Evolutionary conservation across 306 rosid genomes (phyloP).

Genomic region (Vachellia pachyceras): DNA sequence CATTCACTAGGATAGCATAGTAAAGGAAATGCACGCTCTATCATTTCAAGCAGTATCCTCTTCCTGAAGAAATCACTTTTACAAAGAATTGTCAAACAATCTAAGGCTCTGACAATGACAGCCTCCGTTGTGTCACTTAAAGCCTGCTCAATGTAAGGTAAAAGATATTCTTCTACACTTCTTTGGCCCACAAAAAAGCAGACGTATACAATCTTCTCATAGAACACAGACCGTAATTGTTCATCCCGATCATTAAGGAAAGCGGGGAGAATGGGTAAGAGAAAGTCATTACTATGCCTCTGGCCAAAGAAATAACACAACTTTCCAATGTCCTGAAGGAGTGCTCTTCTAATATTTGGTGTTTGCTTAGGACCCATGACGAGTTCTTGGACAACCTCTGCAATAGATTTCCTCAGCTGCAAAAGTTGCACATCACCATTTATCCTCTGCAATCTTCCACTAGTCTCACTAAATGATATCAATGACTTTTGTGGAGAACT

Average conservation of each 20-base stretch:
- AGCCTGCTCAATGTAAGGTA: slow-evolving; percentile 98
- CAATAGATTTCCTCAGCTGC: slow-evolving; percentile 90
- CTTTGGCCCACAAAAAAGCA: slow-evolving; percentile 98
- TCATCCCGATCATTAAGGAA: slow-evolving; percentile 95
- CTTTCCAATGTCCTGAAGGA: slow-evolving; percentile 89
- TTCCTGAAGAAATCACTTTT: slow-evolving; percentile 78
- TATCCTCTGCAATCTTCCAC: slow-evolving; percentile 69
- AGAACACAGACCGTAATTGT: slow-evolving; percentile 88
- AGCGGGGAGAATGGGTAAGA: slow-evolving; percentile 96
- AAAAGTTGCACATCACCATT: slow-evolving; percentile 74
- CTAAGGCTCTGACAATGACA: slow-evolving; percentile 88
- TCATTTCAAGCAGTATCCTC: slow-evolving; percentile 91
- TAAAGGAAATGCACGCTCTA: slow-evolving; percentile 88
- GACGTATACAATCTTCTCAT: slow-evolving; percentile 90
- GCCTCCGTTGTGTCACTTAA: slow-evolving; percentile 78
- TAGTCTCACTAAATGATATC: slow-evolving; percentile 58
- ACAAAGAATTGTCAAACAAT: slow-evolving; percentile 87
- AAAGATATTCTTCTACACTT: slow-evolving; percentile 98
- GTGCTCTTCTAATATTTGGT: slow-evolving; percentile 96
- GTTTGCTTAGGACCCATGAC: slow-evolving; percentile 99
- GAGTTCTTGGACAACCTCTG: slow-evolving; percentile 97
- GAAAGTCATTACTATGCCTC: slow-evolving; percentile 90
- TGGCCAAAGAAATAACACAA: slow-evolving; percentile 96
- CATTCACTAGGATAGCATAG: slow-evolving; percentile 90
- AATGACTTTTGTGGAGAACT: slow-evolving; percentile 61